Evolutionary conservation across 2,329 filamentous ascomycete species (phyloP), one percentile per base, ranked within the genome.

Genomic region (Apiospora arundinis): DNA sequence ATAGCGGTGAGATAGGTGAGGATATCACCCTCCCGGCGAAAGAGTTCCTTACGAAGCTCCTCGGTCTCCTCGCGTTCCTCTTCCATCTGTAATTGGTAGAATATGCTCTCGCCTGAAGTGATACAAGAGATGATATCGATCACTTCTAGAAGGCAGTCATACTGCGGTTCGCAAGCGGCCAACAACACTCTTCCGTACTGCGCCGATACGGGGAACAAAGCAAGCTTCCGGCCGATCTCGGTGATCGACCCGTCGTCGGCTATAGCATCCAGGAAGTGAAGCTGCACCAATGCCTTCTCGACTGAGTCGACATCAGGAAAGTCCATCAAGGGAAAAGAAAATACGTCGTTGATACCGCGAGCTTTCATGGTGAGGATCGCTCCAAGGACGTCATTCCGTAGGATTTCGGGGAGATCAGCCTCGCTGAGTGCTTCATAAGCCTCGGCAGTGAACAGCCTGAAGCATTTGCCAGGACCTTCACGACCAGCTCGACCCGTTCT

Each of bases 341-440:
- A 85, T 2, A 97, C 89, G 78, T 98, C 92, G 37, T 93, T 87
- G 16, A 98, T 91, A 0, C 95, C 95, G 70, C 95, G 90, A 0
- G 95, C 95, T 81, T 97, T 98, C 92, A 99, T 97, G 0, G 93
- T 97, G 12, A 99, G 85, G 1, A 98, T 87, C 0, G 95, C 93
- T 45, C 94, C 92, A 25, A 95, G 90, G 7, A 98, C 88, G 80
- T 99, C 95, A 77, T 94, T 97, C 25, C 96, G 90, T 14, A 98
- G 83, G 14, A 99, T 98, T 80, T 99, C 96, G 0, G 96, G 95
- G 0, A 91, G 88, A 67, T 95, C 95, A 0, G 92, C 88, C 71
- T 93, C 90, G 63, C 92, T 88, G 8, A 98, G 84, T 0, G 84
- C 82, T 12, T 90, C 83, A 80, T 94, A 98, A 2, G 92, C 90